Base-by-base conservation (phyloP, 352 stramenopile genomes). In the Phytophthora sp. region DNA sequence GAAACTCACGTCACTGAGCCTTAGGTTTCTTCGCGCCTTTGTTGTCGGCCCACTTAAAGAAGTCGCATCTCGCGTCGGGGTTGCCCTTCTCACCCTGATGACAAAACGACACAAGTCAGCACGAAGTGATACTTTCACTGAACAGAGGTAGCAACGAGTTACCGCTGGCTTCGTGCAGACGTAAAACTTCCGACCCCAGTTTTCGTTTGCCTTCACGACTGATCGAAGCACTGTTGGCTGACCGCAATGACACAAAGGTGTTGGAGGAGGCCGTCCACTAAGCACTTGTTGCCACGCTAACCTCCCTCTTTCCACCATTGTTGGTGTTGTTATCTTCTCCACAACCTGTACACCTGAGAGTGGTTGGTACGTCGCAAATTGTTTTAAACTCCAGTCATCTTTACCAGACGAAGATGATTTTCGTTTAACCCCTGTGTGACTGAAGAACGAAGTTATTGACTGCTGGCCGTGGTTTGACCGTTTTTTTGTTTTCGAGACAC, bases 171-270 rank as follows among this genome's bases (percentile, higher is more conserved):
- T 94, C 12, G 80, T 89, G 62, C 88, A 96, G 13, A 95, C 80
- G 52, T 88, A 96, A 66, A 96, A 95, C 46, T 94, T 94, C 44
- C 84, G 84, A 3, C 87, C 84, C 68, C 75, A 91, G 49, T 95
- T 95, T 6, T 92, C 83, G 61, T 88, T 91, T 31, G 56, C 66
- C 62, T 95, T 95, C 43, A 93, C 20, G 11, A 95, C 87, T 13
- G 79, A 82, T 49, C 87, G 84, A 52, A 89, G 60, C n/a, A 95
- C 74, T 11, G 74, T 91, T 7, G 87, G 78, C 34, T 89, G 72
- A 6, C 77, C 66, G 44, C 84, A 92, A 45, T 88, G 49, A 38
- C 87, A 95, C 8, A 87, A 55, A 8, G 87, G 87, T 4, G 83
- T 89, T 46, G 75, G 68, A 2, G 76, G 79, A 15, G 83, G 71